These are phyloP conservation scores for Hansenula sp. DNA, from an alignment of 1,139 yeast species.

Conservation along the genomic window DNA sequence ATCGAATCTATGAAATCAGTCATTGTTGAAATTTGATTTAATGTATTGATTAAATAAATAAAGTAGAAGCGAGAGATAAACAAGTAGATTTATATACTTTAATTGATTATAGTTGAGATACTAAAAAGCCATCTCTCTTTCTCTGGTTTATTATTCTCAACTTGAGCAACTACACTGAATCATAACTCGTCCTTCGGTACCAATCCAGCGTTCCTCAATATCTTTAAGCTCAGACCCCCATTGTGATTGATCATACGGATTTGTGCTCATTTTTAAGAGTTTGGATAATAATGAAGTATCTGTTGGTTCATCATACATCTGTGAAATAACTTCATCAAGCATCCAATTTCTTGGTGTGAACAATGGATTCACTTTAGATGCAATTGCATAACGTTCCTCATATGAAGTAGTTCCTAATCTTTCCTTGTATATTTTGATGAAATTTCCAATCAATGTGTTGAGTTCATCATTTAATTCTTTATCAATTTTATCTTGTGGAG, in stretches of 20 bases:
- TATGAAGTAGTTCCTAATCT: constrained; percentile 37
- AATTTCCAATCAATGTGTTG: constrained; percentile 24
- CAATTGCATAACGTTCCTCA: constrained; percentile 33
- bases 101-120: too few species aligned
- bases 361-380: constrained; percentile 59
- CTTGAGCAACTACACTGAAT: constrained; percentile 65
- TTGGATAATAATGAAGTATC: constrained; percentile 41
- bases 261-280: constrained; percentile 53
- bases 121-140: too few species aligned
- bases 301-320: constrained; percentile 25
- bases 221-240: constrained; percentile 68
- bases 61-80: too few species aligned
- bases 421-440: constrained; percentile 35
- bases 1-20: not conserved
- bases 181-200: constrained; percentile 46
- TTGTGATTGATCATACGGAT: constrained; percentile 52
- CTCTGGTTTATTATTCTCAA: constrained; percentile 28
- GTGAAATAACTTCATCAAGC: constrained; percentile 71
- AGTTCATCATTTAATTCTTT: constrained; percentile 27
- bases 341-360: constrained; percentile 88
- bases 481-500: constrained; percentile 25
- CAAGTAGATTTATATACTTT: too few species aligned
- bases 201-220: constrained; percentile 51
- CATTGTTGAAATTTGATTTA: not conserved
- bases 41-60: not conserved